Conservation (phyloP, 176 grass and related monocot species). For the Themeda triandra region DNA sequence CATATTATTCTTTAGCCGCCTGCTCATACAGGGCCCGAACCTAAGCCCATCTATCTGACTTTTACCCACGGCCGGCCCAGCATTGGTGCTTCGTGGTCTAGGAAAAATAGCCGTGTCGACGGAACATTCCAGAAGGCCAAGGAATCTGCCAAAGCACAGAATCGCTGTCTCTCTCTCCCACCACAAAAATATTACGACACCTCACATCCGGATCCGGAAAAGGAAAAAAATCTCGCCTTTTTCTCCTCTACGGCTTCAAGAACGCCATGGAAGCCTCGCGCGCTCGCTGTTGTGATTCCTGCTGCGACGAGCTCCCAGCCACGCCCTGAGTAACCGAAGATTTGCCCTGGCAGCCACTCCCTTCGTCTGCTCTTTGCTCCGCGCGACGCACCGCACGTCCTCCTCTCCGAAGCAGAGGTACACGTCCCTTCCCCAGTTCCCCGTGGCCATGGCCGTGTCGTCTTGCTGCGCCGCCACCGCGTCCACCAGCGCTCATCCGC, state of each 20-base stretch:
- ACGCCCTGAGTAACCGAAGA: no score
- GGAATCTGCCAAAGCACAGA: neutral
- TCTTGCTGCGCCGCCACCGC: constrained; percentile 14
- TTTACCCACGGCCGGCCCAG: no score
- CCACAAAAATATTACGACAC: constrained; percentile 3
- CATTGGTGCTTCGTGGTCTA: no score
- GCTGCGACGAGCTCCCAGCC: no score
- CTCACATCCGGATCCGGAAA: neutral
- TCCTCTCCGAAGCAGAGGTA: neutral
- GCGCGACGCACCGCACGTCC: neutral
- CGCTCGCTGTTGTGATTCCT: neutral
- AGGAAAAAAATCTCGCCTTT: neutral
- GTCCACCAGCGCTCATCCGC: neutral
- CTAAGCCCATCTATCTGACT: no score
- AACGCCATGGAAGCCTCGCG: neutral
- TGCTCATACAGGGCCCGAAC: no score
- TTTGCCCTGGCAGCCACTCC: neutral
- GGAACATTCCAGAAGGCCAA: no score
- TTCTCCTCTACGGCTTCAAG: neutral
- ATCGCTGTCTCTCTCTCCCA: neutral
- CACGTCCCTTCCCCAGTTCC: neutral
- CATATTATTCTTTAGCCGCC: no score
- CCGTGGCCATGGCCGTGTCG: constrained; percentile 29
- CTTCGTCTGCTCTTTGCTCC: neutral
- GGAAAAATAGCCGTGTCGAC: no score